Evolutionary conservation across 2,329 filamentous ascomycete genomes (phyloP).

Genomic region (Monascus ruber): DNA sequence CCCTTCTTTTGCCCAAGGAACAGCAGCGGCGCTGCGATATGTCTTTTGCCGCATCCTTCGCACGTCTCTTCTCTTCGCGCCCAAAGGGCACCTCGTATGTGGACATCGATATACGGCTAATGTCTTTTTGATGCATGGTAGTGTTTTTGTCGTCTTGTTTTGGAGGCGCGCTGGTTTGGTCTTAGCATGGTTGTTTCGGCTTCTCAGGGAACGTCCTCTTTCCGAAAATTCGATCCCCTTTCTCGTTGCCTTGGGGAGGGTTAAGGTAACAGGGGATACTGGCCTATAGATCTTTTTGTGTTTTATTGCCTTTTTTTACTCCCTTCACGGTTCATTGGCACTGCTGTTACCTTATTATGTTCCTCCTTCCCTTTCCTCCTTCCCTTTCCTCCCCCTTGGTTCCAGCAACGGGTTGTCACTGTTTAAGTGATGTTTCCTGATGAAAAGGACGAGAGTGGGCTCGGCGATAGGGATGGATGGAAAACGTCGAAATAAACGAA

Average conservation of each 20-base stretch:
- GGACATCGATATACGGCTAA: slow-evolving; percentile 1
- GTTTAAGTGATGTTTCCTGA: not conserved
- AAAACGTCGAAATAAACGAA: no score
- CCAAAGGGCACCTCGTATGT: not conserved
- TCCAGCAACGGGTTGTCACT: no score
- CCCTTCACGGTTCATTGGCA: not conserved
- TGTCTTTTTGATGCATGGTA: not conserved
- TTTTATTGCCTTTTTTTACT: slow-evolving; percentile 2
- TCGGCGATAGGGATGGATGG: not conserved
- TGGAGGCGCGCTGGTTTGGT: slow-evolving; percentile 1
- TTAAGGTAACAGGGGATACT: not conserved
- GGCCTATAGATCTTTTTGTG: not conserved
- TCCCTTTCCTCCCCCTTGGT: no score
- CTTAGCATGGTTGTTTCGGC: slow-evolving; percentile 4
- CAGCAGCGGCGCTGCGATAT: no score
- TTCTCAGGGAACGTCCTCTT: not conserved
- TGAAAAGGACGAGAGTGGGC: not conserved
- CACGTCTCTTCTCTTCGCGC: not conserved
- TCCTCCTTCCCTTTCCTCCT: not conserved
- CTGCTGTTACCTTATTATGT: not conserved
- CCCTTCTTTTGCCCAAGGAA: no score
- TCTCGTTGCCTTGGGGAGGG: no score
- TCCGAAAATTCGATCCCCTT: no score
- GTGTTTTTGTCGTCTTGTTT: not conserved
- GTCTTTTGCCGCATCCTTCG: not conserved